These are phyloP conservation scores for Claviceps purpurea DNA, from an alignment of 2,329 filamentous ascomycete species.

Conservation along the genomic window DNA sequence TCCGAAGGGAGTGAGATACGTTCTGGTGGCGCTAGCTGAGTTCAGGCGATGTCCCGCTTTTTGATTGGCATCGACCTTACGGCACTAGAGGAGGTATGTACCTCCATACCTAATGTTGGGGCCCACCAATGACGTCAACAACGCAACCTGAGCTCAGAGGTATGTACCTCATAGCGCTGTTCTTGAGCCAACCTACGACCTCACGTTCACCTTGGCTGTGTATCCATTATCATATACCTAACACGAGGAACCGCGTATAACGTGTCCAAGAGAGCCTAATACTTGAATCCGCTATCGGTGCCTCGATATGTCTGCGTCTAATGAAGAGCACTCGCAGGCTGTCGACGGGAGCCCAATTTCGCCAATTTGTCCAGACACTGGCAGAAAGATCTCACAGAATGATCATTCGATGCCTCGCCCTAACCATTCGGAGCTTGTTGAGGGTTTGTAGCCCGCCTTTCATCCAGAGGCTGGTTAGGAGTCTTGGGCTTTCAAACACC, in stretches of 20 bases:
- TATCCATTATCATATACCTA: background rate
- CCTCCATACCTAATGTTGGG: no score
- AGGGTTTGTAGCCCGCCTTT: slow-evolving; percentile 44
- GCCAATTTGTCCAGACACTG: slow-evolving; percentile 36
- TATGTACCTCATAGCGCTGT: no score
- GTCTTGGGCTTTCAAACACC: background rate
- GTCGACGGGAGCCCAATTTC: slow-evolving; percentile 42
- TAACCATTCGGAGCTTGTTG: slow-evolving; percentile 62
- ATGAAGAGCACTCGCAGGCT: slow-evolving; percentile 9
- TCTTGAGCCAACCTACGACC: no score
- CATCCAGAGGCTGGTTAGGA: background rate
- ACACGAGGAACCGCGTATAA: background rate
- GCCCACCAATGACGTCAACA: slow-evolving; percentile 10
- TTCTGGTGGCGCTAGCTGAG: no score
- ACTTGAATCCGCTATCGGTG: background rate
- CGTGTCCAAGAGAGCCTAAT: background rate
- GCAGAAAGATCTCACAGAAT: slow-evolving; percentile 56
- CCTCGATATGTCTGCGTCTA: slow-evolving; percentile 16
- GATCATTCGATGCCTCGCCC: slow-evolving; percentile 60
- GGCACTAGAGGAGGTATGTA: no score
- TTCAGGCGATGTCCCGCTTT: no score
- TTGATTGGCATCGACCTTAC: no score
- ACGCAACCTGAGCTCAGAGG: no score
- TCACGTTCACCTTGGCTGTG: background rate
- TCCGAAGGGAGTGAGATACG: no score